Base-by-base conservation (phyloP, 176 grass and related monocot genomes). In the Pharus latifolius region DNA sequence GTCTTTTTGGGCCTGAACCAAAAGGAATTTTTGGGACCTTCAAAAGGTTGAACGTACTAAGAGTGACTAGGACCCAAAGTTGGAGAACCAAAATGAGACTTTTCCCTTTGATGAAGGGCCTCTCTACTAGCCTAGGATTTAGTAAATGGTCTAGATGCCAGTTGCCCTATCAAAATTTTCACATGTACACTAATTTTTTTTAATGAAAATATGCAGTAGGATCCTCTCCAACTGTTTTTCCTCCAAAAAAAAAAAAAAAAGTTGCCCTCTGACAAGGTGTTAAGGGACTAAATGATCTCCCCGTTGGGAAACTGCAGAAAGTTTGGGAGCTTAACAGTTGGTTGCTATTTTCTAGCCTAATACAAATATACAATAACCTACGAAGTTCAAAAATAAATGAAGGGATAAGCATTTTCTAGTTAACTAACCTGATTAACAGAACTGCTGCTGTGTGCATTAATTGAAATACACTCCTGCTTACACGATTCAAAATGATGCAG, bases 351-450 rank as follows among this genome's bases (percentile, higher is more conserved):
- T 63, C 5, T 16, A 53, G 28, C 13, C 61, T 16, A 33, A 54
- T 10, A 74, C 37, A 60, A 41, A 49, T 60, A 35, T 35, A n/a
- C n/a, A n/a, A n/a, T n/a, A n/a, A n/a, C 19, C 6, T 54, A 18
- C 67, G 16, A 53, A 41, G 20, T 71, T 49, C 60, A 79, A 35
- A 45, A 27, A 61, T 16, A 43, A 15, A 70, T 52, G 49, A 69
- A 67, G 49, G 19, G 11, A 59, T 23, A 25, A 72, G 45, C 14
- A 45, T 76, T 58, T 76, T 14, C 55, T 0, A 69, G 29, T 27
- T 32, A 75, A 69, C 78, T 73, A 47, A 98, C 95, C 90, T 98
- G 89, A 62, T 43, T 91, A 76, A 98, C 84, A 85, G 87, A 98
- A 74, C 54, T 90, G 70, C 48, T 85, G 70, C 82, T 93, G 43